Evolutionary conservation across 78 protist species (phyloP).

Genomic region (Dictyostelium firmibasis): DNA sequence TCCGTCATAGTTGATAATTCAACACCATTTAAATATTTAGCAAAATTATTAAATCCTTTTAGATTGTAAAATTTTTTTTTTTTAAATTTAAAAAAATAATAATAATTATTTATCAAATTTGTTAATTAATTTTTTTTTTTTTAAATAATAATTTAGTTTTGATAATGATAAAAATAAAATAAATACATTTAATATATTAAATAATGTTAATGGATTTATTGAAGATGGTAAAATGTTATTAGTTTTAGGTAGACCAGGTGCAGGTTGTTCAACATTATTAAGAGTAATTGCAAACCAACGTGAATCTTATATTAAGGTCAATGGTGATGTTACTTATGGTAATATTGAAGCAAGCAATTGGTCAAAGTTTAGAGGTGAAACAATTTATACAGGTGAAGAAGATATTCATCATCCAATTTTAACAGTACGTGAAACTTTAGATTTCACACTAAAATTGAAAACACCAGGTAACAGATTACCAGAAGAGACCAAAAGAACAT

Average conservation of each 20-base stretch:
- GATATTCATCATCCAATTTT: constrained; percentile 73
- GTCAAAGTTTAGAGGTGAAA: constrained; percentile 64
- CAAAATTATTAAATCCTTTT: no score
- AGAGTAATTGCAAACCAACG: constrained; percentile 56
- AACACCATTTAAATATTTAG: not conserved
- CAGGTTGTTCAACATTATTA: constrained; percentile 63
- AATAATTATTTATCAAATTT: no score
- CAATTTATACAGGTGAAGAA: constrained; percentile 67
- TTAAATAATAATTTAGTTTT: not conserved
- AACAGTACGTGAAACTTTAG: constrained; percentile 44
- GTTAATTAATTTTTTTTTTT: no score
- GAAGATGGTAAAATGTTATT: constrained; percentile 78
- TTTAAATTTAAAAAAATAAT: no score
- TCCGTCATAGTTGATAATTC: not conserved
- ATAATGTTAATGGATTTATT: constrained; percentile 51
- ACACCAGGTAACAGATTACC: constrained; percentile 71
- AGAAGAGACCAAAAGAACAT: constrained; percentile 51
- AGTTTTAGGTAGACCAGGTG: constrained; percentile 74
- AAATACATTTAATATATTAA: constrained; percentile 63
- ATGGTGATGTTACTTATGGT: constrained; percentile 69
- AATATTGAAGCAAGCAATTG: constrained; percentile 26
- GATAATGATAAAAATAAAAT: not conserved
- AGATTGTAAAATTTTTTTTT: no score
- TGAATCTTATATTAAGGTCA: constrained; percentile 16
- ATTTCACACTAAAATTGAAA: constrained; percentile 63